Evolutionary conservation across 768 basidiomycete species (phyloP).

Genomic region (Macrolepiota dolichaula): DNA sequence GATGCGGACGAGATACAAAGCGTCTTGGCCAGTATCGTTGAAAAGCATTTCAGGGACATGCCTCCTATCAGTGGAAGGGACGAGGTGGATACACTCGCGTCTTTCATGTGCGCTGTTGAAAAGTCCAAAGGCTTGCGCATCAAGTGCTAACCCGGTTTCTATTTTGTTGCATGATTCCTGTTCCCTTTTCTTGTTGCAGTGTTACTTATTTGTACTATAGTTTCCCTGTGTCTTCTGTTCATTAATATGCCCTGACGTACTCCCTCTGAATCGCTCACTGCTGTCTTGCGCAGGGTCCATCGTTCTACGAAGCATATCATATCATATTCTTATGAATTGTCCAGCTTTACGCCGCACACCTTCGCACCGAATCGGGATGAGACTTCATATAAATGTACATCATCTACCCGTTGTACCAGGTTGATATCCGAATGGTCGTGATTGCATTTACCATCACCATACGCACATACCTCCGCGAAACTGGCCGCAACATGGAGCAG

Average conservation of each 20-base stretch:
- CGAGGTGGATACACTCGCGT: constrained; percentile 79
- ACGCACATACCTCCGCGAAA: too few species aligned
- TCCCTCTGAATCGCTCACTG: neutral
- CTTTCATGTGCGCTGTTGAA: constrained; percentile 76
- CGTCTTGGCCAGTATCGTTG: constrained; percentile 65
- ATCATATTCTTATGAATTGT: neutral
- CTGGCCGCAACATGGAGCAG: neutral
- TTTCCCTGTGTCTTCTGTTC: neutral
- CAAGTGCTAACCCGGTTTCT: constrained; percentile 1
- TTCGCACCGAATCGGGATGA: neutral
- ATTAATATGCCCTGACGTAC: neutral
- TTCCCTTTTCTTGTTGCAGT: neutral
- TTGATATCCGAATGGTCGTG: neutral
- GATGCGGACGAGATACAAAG: constrained; percentile 68
- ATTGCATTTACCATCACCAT: neutral
- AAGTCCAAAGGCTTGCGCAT: constrained; percentile 40
- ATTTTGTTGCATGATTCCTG: neutral
- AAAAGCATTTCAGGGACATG: constrained; percentile 69
- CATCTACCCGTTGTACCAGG: neutral
- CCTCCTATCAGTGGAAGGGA: constrained; percentile 48
- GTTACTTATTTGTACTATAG: neutral
- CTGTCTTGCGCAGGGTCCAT: neutral
- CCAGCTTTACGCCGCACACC: neutral
- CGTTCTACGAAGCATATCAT: neutral
- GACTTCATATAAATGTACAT: neutral